Evolutionary conservation across 176 grass and related monocot genomes (phyloP).

Genomic region (Pontederia paniculata): DNA sequence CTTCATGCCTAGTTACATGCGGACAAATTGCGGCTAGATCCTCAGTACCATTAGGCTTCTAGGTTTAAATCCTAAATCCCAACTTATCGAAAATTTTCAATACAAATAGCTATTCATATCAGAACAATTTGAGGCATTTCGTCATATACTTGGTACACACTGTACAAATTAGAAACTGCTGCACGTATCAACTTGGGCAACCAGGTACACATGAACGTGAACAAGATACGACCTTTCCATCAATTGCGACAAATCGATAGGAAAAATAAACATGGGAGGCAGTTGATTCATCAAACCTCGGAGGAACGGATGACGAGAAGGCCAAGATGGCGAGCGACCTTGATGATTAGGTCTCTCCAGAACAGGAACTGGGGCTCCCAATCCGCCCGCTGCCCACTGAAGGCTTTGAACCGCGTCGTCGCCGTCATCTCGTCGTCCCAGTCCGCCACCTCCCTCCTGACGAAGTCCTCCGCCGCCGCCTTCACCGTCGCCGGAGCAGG

Average conservation of each 20-base stretch:
- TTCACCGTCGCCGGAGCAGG: neutral
- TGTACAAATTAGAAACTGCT: no score
- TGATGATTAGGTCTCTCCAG: conserved; percentile 54
- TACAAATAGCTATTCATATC: no score
- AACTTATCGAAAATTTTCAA: no score
- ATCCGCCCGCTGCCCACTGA: conserved; percentile 57
- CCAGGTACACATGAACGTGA: neutral
- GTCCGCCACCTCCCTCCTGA: conserved; percentile 33
- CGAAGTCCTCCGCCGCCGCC: conserved; percentile 30
- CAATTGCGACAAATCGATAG: neutral
- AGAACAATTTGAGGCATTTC: no score
- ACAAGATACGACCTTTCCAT: neutral
- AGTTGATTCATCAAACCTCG: conserved; percentile 22
- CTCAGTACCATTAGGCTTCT: no score
- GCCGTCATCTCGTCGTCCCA: conserved; percentile 41
- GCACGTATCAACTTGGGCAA: no score
- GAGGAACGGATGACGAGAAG: conserved; percentile 27
- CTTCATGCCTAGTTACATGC: no score
- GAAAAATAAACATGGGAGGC: neutral
- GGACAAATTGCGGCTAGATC: no score
- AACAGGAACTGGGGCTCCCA: conserved; percentile 50
- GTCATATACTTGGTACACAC: no score
- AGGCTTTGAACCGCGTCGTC: conserved; percentile 59
- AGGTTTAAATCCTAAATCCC: no score
- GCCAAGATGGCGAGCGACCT: conserved; percentile 34